These are phyloP conservation scores for Chloroidium sp. DNA, from an alignment of 163 green algal species.

Conservation along the genomic window DNA sequence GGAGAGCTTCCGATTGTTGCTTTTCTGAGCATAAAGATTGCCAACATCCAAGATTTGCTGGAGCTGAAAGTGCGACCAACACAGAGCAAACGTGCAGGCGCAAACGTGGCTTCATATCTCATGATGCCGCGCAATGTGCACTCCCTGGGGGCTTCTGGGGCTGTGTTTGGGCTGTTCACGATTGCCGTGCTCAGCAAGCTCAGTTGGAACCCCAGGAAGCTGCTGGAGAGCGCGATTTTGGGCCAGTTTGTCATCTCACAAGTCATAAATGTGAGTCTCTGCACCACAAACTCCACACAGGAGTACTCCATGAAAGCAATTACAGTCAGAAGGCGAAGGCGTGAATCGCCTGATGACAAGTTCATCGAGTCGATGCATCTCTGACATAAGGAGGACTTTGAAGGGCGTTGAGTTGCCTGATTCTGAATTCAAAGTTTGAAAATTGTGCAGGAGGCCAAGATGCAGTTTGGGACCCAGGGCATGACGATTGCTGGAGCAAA, in stretches of 20 bases:
- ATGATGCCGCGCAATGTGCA: constrained; percentile 22
- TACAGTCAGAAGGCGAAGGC: neutral
- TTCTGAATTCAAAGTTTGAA: neutral
- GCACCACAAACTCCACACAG: neutral
- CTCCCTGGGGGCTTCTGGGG: constrained; percentile 71
- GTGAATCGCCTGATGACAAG: neutral
- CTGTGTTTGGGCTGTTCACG: constrained; percentile 91
- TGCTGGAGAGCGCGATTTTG: constrained; percentile 80
- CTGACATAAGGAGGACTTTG: neutral
- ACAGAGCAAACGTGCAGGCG: constrained; percentile 11
- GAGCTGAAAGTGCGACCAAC: too few species aligned
- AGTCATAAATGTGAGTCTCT: constrained; percentile 33
- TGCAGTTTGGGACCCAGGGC: constrained; percentile 15
- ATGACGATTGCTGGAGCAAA: constrained; percentile 33
- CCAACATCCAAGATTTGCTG: too few species aligned
- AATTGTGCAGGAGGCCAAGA: constrained; percentile 29
- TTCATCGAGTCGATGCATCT: neutral
- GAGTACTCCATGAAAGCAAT: neutral
- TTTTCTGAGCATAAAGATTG: too few species aligned
- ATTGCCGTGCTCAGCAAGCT: constrained; percentile 73
- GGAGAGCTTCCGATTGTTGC: too few species aligned
- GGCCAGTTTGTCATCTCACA: constrained; percentile 79
- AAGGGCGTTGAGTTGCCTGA: too few species aligned
- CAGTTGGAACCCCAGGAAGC: constrained; percentile 51
- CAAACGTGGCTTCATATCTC: constrained; percentile 31